Evolutionary conservation across 2,329 filamentous ascomycete species (phyloP).

Genomic region (Chaetomiaceae sp.): DNA sequence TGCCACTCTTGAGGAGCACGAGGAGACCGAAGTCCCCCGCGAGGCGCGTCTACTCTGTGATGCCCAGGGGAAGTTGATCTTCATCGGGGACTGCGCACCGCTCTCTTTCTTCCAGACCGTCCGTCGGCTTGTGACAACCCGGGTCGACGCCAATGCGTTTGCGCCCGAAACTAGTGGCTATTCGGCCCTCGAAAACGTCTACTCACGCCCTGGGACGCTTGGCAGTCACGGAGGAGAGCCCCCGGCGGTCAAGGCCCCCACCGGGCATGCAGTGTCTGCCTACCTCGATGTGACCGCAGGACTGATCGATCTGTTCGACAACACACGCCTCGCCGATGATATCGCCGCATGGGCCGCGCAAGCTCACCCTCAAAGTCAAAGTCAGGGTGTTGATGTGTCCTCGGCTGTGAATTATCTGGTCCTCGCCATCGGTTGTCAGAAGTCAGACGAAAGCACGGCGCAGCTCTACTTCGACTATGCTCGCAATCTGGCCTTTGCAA

Average conservation of each 20-base stretch:
- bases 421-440: conserved; percentile 46
- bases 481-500: conserved; percentile 41
- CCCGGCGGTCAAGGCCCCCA: conserved; percentile 29
- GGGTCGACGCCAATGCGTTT: conserved; percentile 47
- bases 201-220: conserved; percentile 13
- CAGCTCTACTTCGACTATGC: conserved; percentile 48
- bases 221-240: conserved; percentile 5
- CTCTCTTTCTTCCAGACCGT: conserved; percentile 54
- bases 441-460: conserved; percentile 38
- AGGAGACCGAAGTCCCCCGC: conserved; percentile 51
- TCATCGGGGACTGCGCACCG: conserved; percentile 54
- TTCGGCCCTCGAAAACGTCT: conserved; percentile 46
- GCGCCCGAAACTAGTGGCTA: conserved; percentile 48
- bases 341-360: conserved; percentile 41
- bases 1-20: conserved; percentile 29
- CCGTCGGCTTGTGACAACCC: conserved; percentile 46
- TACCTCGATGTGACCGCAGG: conserved; percentile 42
- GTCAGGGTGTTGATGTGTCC: conserved; percentile 35
- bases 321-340: conserved; percentile 36
- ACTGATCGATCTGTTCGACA: conserved; percentile 47
- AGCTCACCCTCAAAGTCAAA: conserved; percentile 27
- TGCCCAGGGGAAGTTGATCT: conserved; percentile 50
- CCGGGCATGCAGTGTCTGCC: conserved; percentile 32
- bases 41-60: conserved; percentile 51
- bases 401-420: conserved; percentile 47